Conservation (phyloP, 2,329 filamentous ascomycete genomes). For the Amylocarpus encephaloides region DNA sequence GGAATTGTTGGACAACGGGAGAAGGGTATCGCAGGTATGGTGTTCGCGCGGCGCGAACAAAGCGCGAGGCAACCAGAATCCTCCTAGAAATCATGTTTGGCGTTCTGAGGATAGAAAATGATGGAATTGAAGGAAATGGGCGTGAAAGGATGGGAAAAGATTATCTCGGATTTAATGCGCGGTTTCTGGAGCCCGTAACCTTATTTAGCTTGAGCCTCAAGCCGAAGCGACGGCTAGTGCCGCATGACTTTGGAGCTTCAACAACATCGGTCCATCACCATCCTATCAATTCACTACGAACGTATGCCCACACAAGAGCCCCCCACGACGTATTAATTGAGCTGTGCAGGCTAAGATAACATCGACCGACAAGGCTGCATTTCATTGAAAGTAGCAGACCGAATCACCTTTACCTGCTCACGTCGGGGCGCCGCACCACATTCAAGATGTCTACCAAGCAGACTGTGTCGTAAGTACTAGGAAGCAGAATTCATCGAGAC, state of each 20-base stretch:
- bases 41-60: slow-evolving; percentile 26
- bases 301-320: too few relatives aligned
- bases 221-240: slow-evolving; percentile 8
- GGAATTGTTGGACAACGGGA: slow-evolving; percentile 46
- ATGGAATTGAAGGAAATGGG: not conserved
- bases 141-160: slow-evolving; percentile 1
- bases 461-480: slow-evolving; percentile 28
- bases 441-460: slow-evolving; percentile 32
- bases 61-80: slow-evolving; percentile 30
- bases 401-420: too few relatives aligned
- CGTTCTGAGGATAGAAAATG: slow-evolving; percentile 7
- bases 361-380: too few relatives aligned
- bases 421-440: not conserved
- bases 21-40: slow-evolving; percentile 36
- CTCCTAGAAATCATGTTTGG: slow-evolving; percentile 30
- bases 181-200: not conserved
- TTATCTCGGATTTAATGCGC: not conserved
- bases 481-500: not conserved
- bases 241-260: not conserved
- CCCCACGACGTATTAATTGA: too few relatives aligned
- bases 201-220: slow-evolving; percentile 6
- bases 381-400: too few relatives aligned
- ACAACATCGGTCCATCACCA: too few relatives aligned
- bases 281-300: too few relatives aligned
- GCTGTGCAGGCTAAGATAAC: too few relatives aligned